phyloP scores from a whole-genome alignment of 257 asterid genomes.

The Fraxinus cuspidata region DNA sequence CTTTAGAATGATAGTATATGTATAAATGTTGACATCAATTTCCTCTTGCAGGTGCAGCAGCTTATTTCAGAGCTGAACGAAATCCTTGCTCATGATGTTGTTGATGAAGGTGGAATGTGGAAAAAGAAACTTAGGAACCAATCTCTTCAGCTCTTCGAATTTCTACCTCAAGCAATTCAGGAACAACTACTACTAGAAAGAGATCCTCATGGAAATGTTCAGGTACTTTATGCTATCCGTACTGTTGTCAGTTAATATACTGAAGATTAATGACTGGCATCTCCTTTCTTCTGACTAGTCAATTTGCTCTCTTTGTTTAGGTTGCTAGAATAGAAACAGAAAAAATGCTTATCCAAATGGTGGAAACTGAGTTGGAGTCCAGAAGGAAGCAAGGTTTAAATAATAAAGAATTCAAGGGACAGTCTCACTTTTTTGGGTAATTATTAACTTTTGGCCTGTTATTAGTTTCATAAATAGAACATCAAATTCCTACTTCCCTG shows the following conservation, averaged over 20 bases:
- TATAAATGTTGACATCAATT: slow-evolving; percentile 1
- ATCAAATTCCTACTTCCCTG: neutral
- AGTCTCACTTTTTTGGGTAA: slow-evolving; percentile 96
- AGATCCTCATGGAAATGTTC: slow-evolving; percentile 99
- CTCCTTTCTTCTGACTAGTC: neutral
- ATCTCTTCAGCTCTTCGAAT: slow-evolving; percentile 73
- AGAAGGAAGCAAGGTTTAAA: slow-evolving; percentile 68
- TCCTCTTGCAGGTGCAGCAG: slow-evolving; percentile 75
- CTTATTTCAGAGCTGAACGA: slow-evolving; percentile 94
- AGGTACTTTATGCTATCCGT: slow-evolving; percentile 41
- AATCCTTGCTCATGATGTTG: slow-evolving; percentile 89
- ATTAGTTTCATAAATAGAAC: neutral
- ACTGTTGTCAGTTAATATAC: neutral
- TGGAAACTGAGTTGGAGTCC: slow-evolving; percentile 81
- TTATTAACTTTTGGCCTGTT: neutral
- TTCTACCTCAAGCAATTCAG: slow-evolving; percentile 85
- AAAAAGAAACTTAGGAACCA: slow-evolving; percentile 75
- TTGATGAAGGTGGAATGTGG: slow-evolving; percentile 95
- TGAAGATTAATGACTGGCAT: neutral
- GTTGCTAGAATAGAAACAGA: slow-evolving; percentile 72
- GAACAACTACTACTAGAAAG: slow-evolving; percentile 97
- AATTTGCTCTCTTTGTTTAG: slow-evolving; percentile 35
- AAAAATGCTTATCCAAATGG: slow-evolving; percentile 99
- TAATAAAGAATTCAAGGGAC: slow-evolving; percentile 78
- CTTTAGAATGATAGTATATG: neutral